Conservation (phyloP, 306 rosid genomes). For the Lathyrus aphaca region DNA sequence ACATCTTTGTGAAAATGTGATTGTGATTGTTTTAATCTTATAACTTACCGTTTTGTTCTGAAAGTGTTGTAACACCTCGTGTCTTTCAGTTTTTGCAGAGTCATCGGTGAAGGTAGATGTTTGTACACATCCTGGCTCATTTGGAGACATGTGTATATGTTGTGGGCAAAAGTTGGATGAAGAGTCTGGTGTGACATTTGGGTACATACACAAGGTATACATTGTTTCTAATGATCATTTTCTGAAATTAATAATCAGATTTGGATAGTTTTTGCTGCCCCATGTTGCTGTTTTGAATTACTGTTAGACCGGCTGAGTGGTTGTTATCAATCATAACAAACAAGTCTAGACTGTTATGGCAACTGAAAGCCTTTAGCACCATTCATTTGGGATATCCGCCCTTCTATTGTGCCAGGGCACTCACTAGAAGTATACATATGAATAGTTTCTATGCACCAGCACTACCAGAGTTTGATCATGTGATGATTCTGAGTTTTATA, state of each 20-base stretch:
- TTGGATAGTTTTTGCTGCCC: slow-evolving; percentile 15
- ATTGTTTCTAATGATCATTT: slow-evolving; percentile 32
- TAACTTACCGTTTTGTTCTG: slow-evolving; percentile 12
- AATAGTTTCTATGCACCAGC: slow-evolving; percentile 9
- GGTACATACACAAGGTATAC: slow-evolving; percentile 81
- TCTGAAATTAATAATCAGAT: slow-evolving; percentile 30
- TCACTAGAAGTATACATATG: slow-evolving; percentile 1
- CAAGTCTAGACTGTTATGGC: slow-evolving; percentile 21
- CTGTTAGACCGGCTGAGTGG: slow-evolving; percentile 25
- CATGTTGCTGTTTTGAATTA: neutral
- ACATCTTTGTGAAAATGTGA: slow-evolving; percentile 26
- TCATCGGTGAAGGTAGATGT: slow-evolving; percentile 43
- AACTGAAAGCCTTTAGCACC: slow-evolving; percentile 15
- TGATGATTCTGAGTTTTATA: slow-evolving; percentile 10
- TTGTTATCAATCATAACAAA: slow-evolving; percentile 13
- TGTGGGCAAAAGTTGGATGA: slow-evolving; percentile 76
- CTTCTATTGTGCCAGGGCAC: neutral
- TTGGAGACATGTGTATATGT: slow-evolving; percentile 70
- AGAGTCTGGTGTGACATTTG: slow-evolving; percentile 77
- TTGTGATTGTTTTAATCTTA: slow-evolving; percentile 1
- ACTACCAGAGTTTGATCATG: slow-evolving; percentile 23
- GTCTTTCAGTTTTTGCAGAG: slow-evolving; percentile 48
- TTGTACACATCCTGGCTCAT: slow-evolving; percentile 81
- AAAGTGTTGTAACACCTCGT: slow-evolving; percentile 17
- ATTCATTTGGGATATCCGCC: slow-evolving; percentile 4